Conservation (phyloP, 2,329 filamentous ascomycete genomes). For the Fusarium succisae region DNA sequence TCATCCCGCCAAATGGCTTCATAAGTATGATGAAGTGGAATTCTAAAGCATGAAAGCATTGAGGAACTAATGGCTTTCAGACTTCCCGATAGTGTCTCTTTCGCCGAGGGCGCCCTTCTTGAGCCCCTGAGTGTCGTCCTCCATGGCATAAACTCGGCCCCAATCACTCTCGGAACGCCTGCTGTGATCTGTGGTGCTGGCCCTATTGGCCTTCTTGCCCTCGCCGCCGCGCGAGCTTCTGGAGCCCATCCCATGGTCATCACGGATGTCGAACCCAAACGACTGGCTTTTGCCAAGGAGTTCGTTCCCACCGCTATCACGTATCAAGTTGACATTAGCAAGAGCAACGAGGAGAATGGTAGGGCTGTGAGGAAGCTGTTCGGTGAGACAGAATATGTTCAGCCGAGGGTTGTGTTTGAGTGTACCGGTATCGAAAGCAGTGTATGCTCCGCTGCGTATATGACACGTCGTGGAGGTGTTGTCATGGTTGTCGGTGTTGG, state of each 20-base stretch:
- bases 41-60: not conserved
- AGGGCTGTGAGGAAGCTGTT: conserved; percentile 64
- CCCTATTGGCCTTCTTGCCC: conserved; percentile 68
- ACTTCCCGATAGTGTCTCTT: conserved; percentile 65
- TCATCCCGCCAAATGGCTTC: conserved; percentile 68
- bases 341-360: conserved; percentile 60
- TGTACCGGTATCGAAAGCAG: conserved; percentile 74
- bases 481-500: conserved; percentile 74
- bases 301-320: conserved; percentile 64
- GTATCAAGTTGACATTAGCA: conserved; percentile 60
- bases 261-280: conserved; percentile 66
- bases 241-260: conserved; percentile 72
- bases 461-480: conserved; percentile 65
- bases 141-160: conserved; percentile 64
- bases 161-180: conserved; percentile 63
- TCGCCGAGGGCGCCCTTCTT: conserved; percentile 68
- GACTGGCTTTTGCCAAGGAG: conserved; percentile 66
- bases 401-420: conserved; percentile 68
- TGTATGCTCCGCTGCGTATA: conserved; percentile 66
- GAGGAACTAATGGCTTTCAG: conserved; percentile 33
- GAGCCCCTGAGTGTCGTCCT: conserved; percentile 72
- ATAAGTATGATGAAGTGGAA: conserved; percentile 50
- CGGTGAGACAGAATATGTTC: conserved; percentile 62
- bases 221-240: conserved; percentile 67
- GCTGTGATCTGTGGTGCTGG: conserved; percentile 70